A percentile compares a stretch with the other conserved stretches of the same genome.
Conservation (phyloP, 441 rosid genomes). For the Geranium incanum region DNA sequence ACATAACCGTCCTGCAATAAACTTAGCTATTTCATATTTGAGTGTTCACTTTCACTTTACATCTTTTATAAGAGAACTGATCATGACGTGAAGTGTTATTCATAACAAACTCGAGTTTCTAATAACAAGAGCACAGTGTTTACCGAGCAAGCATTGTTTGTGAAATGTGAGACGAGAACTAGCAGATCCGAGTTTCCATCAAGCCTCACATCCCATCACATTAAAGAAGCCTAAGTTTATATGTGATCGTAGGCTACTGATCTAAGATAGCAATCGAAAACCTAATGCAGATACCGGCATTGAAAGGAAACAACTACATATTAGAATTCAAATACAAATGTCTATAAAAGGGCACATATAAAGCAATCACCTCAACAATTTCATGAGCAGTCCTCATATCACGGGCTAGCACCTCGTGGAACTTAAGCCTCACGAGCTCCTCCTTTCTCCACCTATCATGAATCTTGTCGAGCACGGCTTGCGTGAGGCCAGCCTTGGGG, state of each 20-base stretch:
- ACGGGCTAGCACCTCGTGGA: slow-evolving; percentile 77
- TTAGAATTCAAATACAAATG: neutral
- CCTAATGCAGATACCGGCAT: neutral
- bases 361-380: slow-evolving; percentile 68
- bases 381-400: slow-evolving; percentile 94
- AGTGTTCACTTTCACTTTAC: neutral
- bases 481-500: slow-evolving; percentile 87
- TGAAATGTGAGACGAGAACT: neutral
- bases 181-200: neutral
- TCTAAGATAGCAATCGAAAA: neutral
- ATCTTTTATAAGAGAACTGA: neutral
- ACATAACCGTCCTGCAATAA: neutral
- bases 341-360: neutral
- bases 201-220: neutral
- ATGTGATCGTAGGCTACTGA: no score
- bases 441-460: slow-evolving; percentile 90
- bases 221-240: neutral
- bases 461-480: slow-evolving; percentile 72
- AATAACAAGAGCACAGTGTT: no score
- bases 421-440: slow-evolving; percentile 88
- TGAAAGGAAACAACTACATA: neutral
- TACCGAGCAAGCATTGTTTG: neutral
- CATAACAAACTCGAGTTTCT: no score
- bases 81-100: neutral
- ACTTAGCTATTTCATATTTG: neutral